Percentiles rank a stretch among this genome's conserved stretches.
Evolutionary conservation across 2,329 filamentous ascomycete species (phyloP).

Genomic region (Hypoxylon sp.): DNA sequence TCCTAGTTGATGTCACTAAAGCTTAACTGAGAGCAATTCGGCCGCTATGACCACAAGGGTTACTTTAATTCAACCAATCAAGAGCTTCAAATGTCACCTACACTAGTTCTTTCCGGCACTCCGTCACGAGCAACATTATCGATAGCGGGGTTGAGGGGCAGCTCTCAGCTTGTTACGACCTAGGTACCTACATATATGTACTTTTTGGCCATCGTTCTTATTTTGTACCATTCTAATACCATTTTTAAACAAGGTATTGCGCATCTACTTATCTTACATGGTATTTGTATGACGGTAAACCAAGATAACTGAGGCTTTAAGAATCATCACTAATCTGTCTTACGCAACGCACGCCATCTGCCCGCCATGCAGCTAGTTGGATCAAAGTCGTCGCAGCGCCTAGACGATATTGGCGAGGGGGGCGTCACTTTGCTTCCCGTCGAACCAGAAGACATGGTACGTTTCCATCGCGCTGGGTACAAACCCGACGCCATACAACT

Average conservation of each 20-base stretch:
- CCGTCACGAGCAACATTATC: background rate
- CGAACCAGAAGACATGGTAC: conserved; percentile 61
- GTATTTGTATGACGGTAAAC: background rate
- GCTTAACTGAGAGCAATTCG: background rate
- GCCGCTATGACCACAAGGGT: background rate
- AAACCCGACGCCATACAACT: background rate
- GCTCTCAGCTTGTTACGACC: conserved; percentile 26
- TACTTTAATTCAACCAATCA: background rate
- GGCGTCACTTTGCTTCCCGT: conserved; percentile 59
- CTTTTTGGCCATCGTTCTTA: too few species aligned
- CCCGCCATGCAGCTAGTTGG: conserved; percentile 58
- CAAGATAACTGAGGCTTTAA: background rate
- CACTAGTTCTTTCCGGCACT: background rate
- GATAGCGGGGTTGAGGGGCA: conserved; percentile 41
- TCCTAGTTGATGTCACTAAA: conserved; percentile 12
- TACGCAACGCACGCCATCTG: background rate
- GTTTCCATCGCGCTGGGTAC: conserved; percentile 51
- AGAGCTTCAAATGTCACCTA: background rate
- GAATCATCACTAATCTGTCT: background rate
- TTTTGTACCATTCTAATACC: too few species aligned
- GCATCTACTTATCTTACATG: conserved; percentile 7
- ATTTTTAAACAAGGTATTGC: background rate
- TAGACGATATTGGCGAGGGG: conserved; percentile 58
- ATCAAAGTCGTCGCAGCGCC: conserved; percentile 56
- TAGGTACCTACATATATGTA: too few species aligned